Base-by-base conservation (phyloP, 2,329 filamentous ascomycete genomes). In the Fusarium agapanthi region DNA sequence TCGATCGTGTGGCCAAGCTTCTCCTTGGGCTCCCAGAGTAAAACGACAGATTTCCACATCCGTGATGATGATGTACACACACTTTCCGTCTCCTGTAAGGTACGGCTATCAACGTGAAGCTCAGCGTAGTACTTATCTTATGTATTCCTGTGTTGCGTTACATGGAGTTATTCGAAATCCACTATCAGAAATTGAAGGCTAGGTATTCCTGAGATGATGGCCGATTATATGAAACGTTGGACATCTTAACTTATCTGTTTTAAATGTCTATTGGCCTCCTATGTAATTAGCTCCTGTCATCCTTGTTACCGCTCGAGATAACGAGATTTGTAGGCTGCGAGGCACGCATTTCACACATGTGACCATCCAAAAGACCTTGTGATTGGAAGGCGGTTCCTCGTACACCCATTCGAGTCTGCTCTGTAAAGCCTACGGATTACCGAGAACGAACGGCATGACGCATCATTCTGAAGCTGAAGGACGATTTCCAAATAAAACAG, bases 401-500 rank as follows among this genome's bases (percentile, higher is more conserved):
- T 62, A 56, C 64, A 62, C 59, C 51, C 60, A 38, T 38, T 55
- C 45, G 57, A 71, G 69, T 47, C 44, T 30, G 20, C 26, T 47
- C 26, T 22, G 30, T 12, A 12, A 47, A 30, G 15, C 32, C 30
- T 28, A 37, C 16, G 9, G 24, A 28, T 40, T 30, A 28, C 20
- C 11, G 18, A 54, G 26, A n/a, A 54, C 34, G 14, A 40, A 28
- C 20, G 35, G 15, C 20, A 38, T 14, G 15, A n/a, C 15, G 32
- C 15, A 35, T 28, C 30, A 6, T 43, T 43, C 22, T 51, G 5
- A n/a, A 41, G 22, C 37, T 30, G 15, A 10, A 26, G 9, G 16
- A 5, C 7, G 15, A 30, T 40, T 63, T 32, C 55, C 51, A 55
- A 65, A 61, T 65, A 62, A 69, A 72, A 74, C 66, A 75, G 53